phyloP scores from a whole-genome alignment of 1,284 basidiomycete species.

The Marasmius tenuissimus region DNA sequence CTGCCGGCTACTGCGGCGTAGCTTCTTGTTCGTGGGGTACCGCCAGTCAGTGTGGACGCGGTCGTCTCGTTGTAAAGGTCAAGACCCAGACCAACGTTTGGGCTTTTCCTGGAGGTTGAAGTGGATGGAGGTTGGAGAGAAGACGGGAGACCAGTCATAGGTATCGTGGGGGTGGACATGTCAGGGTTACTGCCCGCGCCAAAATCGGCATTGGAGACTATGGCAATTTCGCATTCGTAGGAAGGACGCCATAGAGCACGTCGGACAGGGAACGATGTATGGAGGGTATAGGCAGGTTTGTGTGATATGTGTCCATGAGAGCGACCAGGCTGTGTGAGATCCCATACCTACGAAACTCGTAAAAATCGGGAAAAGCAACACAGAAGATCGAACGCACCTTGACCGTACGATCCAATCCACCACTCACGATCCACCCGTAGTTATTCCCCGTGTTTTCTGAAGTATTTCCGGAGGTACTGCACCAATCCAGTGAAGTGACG shows the following conservation, averaged over 20 bases:
- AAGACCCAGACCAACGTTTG: not conserved
- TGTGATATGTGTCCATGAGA: conserved; percentile 48
- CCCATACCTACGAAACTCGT: conserved; percentile 63
- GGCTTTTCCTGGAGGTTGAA: conserved; percentile 1
- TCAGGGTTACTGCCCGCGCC: conserved; percentile 37
- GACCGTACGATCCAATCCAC: conserved; percentile 78
- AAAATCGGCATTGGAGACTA: conserved; percentile 69
- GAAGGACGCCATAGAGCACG: conserved; percentile 78
- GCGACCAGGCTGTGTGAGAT: conserved; percentile 53
- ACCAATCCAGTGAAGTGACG: conserved; percentile 82
- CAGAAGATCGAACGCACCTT: conserved; percentile 51
- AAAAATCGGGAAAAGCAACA: not conserved
- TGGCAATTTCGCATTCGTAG: conserved; percentile 77
- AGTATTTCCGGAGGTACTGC: conserved; percentile 23
- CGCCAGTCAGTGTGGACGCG: not conserved
- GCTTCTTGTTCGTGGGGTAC: not conserved
- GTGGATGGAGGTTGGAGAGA: not conserved
- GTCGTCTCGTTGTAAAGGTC: not conserved
- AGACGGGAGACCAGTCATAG: not conserved
- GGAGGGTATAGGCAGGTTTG: conserved; percentile 70
- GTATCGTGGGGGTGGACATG: conserved; percentile 15
- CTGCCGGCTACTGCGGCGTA: not conserved
- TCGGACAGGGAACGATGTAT: conserved; percentile 75
- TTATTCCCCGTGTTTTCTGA: conserved; percentile 32
- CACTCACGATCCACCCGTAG: conserved; percentile 81